Percentiles rank a stretch among this genome's conserved stretches.
These are phyloP conservation scores for Halophytophthora batemanensis DNA, from an alignment of 352 stramenopile species.

Conservation along the genomic window DNA sequence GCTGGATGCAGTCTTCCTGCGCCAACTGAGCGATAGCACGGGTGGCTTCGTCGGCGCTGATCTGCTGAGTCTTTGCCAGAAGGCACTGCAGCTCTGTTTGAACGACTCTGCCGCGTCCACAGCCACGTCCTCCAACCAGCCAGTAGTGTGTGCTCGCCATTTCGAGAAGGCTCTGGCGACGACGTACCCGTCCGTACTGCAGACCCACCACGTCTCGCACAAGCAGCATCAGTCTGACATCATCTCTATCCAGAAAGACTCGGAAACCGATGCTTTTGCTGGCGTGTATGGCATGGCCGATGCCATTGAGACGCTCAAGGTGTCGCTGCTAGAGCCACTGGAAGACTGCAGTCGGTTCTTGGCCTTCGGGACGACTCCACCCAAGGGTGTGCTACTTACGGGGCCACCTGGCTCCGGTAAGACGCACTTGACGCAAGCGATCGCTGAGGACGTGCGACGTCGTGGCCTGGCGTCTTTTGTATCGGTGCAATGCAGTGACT, in stretches of 20 bases:
- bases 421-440: conserved; percentile 88
- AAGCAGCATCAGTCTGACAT: conserved; percentile 32
- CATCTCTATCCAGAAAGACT: conserved; percentile 25
- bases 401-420: conserved; percentile 98
- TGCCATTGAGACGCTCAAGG: conserved; percentile 94
- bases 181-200: conserved; percentile 94
- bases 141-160: conserved; percentile 25
- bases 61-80: conserved; percentile 74
- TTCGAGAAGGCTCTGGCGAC: conserved; percentile 88
- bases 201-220: conserved; percentile 93
- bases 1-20: conserved; percentile 66
- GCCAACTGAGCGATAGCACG: conserved; percentile 91
- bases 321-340: conserved; percentile 97
- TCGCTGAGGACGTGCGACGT: conserved; percentile 58
- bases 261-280: conserved; percentile 32
- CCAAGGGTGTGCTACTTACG: conserved; percentile 98
- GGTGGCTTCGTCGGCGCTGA: conserved; percentile 94
- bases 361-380: conserved; percentile 95
- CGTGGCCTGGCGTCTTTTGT: conserved; percentile 80
- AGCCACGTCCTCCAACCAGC: neutral
- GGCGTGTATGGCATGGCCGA: conserved; percentile 96
- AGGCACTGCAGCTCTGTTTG: conserved; percentile 58
- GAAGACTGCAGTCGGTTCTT: conserved; percentile 95
- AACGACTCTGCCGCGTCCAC: conserved; percentile 28
- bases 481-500: conserved; percentile 84